Base-by-base conservation (phyloP, 2,329 filamentous ascomycete genomes). In the Hysterium pulicare region DNA sequence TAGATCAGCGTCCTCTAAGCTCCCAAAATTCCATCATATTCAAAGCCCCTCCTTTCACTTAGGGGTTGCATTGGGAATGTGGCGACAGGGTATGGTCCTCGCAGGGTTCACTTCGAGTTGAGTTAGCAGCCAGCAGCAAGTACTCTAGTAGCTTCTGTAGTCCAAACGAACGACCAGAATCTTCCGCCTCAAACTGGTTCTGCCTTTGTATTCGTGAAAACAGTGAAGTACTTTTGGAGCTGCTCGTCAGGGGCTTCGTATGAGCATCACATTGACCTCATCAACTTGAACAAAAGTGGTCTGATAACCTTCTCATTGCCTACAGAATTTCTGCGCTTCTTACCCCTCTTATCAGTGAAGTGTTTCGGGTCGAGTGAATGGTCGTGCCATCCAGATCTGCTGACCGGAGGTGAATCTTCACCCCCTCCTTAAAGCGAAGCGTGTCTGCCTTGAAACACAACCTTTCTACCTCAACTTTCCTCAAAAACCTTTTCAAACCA, bases 21-120 rank as follows among this genome's bases (percentile, higher is more conserved):
- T 15, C 30, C 23, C 13, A 39, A 20, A 11, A 10, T 21, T 20
- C 11, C 15, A 8, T 23, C 15, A 30, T 9, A 19, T 10, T 13
- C 4, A n/a, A 17, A n/a, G 17, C n/a, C 20, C 16, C 23, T 31
- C 26, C 16, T 13, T 15, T 21, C 6, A n/a, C 9, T 31, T 16
- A 19, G 5, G 17, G 37, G 26, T 23, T 11, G 19, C 15, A 21
- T 30, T 19, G 37, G 16, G 26, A 26, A 11, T 15, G 26, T 39
- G 34, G 34, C 20, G 16, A 39, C 26, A 9, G 9, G 26, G 37
- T 11, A 30, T 31, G 23, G 37, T 39, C 37, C 30, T 20, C 20
- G 24, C n/a, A 19, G 23, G 15, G 37, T 24, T 39, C 24, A 39
- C 23, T 13, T 31, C n/a, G 26, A 23, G 16, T 31, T 24, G 16